phyloP scores from a whole-genome alignment of 768 basidiomycete species.

The Gymnopilus dilepis region DNA sequence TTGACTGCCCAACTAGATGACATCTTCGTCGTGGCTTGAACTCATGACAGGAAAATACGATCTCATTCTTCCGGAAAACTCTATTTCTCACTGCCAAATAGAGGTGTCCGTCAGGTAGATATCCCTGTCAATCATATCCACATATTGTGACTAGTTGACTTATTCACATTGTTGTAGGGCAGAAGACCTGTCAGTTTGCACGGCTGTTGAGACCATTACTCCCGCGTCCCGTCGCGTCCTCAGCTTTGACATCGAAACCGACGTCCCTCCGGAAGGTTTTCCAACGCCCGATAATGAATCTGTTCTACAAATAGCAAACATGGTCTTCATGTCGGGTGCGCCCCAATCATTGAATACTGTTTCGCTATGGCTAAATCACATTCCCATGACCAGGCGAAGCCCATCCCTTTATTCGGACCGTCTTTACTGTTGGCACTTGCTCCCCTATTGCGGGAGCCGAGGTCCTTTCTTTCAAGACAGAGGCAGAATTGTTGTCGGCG shows the following conservation, averaged over 20 bases:
- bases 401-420: conserved; percentile 88
- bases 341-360: not conserved
- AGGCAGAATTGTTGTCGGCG: conserved; percentile 67
- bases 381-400: conserved; percentile 79
- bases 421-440: conserved; percentile 92
- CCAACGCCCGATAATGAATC: conserved; percentile 84
- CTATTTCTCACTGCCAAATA: conserved; percentile 82
- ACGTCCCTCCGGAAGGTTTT: conserved; percentile 70
- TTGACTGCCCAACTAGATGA: conserved; percentile 56
- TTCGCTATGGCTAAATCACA: not conserved
- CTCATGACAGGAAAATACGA: conserved; percentile 78
- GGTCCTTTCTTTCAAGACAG: conserved; percentile 79
- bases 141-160: not conserved
- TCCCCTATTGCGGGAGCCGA: conserved; percentile 91
- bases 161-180: conserved; percentile 50
- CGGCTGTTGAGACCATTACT: conserved; percentile 81
- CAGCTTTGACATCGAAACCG: conserved; percentile 97
- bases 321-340: conserved; percentile 90
- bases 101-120: conserved; percentile 73
- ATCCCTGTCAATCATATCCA: too few relatives aligned
- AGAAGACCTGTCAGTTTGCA: conserved; percentile 79
- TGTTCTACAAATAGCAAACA: conserved; percentile 95
- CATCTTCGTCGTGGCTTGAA: conserved; percentile 97
- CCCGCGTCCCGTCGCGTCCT: conserved; percentile 89
- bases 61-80: conserved; percentile 52